Percentiles rank a stretch among this genome's conserved stretches.
Conservation (phyloP, 2,329 filamentous ascomycete species). For the Lachnellula arida region DNA sequence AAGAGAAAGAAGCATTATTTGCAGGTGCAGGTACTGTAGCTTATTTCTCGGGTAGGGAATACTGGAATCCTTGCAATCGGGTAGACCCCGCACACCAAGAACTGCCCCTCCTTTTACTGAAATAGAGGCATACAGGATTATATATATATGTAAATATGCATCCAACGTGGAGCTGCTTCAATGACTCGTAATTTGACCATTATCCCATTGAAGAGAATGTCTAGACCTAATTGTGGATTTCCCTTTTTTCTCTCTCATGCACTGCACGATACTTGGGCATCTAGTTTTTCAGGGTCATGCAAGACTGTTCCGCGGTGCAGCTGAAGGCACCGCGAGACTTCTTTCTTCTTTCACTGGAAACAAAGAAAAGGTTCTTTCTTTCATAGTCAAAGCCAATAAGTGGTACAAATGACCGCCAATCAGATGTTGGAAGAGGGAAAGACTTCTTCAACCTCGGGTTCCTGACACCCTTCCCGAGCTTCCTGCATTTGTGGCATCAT, state of each 20-base stretch:
- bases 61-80: background rate
- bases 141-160: no score
- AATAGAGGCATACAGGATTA: no score
- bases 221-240: background rate
- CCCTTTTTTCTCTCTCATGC: background rate
- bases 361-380: background rate
- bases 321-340: background rate
- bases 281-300: background rate
- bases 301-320: background rate
- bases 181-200: background rate
- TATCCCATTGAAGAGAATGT: no score
- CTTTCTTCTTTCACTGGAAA: background rate
- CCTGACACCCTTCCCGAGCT: background rate
- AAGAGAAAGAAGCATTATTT: no score
- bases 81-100: background rate
- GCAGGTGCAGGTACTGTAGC: background rate
- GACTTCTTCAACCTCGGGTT: slow-evolving; percentile 9
- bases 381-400: background rate
- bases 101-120: background rate
- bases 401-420: background rate
- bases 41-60: background rate
- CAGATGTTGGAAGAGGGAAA: background rate
- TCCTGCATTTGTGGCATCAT: no score
- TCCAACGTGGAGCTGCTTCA: background rate
- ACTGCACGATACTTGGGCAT: background rate